Evolutionary conservation across 2,329 filamentous ascomycete genomes (phyloP).

Genomic region (Sporothrix inflata): DNA sequence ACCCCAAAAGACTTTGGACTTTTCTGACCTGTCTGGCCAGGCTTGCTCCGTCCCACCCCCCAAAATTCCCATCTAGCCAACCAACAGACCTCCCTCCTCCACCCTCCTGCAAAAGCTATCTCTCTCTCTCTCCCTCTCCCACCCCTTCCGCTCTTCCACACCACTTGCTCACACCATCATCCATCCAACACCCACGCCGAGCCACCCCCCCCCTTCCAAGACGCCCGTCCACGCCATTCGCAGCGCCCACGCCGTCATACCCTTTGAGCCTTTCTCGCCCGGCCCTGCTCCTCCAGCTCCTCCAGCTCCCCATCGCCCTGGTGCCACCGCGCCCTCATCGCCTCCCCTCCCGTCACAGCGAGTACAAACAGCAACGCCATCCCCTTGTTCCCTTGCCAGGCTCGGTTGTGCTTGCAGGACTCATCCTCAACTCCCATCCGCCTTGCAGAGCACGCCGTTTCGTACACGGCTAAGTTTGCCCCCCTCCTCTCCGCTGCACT

Average conservation of each 20-base stretch:
- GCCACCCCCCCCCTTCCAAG: background rate
- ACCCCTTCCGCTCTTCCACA: background rate
- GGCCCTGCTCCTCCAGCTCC: background rate
- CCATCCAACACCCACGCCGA: background rate
- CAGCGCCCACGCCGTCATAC: conserved; percentile 2
- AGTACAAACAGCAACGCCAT: conserved; percentile 24
- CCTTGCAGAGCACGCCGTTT: conserved; percentile 18
- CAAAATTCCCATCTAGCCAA: conserved; percentile 8
- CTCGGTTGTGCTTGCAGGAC: background rate
- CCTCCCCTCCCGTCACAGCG: conserved; percentile 12
- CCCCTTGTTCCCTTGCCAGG: conserved; percentile 18
- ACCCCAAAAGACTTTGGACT: background rate
- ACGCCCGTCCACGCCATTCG: conserved; percentile 12
- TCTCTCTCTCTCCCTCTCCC: background rate
- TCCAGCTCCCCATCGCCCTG: background rate
- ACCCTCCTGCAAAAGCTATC: background rate
- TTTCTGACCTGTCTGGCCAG: conserved; percentile 17
- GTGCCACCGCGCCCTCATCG: background rate
- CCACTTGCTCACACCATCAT: conserved; percentile 7
- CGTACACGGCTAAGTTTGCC: conserved; percentile 24
- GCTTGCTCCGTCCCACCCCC: background rate
- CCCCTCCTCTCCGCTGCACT: conserved; percentile 14
- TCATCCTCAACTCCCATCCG: conserved; percentile 21
- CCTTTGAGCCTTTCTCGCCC: background rate
- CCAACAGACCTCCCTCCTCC: conserved; percentile 1